Evolutionary conservation across 2,329 filamentous ascomycete genomes (phyloP), one percentile per base, ranked within the genome.

Genomic region (Paraphaeosphaeria sporulosa): DNA sequence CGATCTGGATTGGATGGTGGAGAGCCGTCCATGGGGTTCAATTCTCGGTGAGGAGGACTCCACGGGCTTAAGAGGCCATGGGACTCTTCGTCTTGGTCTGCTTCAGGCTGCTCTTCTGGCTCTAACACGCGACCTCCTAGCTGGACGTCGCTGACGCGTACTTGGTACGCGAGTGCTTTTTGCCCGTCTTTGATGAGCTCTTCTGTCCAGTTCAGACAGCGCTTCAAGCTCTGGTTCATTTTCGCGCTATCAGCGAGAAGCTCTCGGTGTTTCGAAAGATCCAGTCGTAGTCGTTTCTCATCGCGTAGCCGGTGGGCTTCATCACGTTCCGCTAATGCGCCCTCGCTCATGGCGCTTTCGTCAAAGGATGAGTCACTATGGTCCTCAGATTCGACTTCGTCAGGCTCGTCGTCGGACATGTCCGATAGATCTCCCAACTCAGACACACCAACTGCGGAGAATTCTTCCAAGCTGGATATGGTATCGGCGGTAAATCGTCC

Each of bases 151-250:
- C 88, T 91, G 9, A 91, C 86, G 32, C 86, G 86, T 27, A 97
- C 92, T 59, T 87, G 85, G 74, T 97, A 97, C 50, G 90, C 90
- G 2, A 99, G 84, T 0, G 95, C 95, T 73, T 92, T 94, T 72
- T 89, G 91, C 6, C 91, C 95, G 68, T 97, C 93, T 51, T 87
- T 89, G 75, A 99, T 97, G 47, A 99, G 85, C 64, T 91, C 89
- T 73, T 99, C 94, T 0, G 94, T 96, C 86, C 92, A 94, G 66
- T 89, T 89, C 36, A 97, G 84, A 76, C 95, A 99, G 50, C 92
- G 86, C 76, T 93, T 96, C 48, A 99, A 85, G 75, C 92, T 96
- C 76, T 96, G 92, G 74, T 97, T 98, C 83, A 98, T 93, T 80
- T 93, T 96, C 72, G 97, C 93, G 67, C 91, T 95, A 75, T 97